These are phyloP conservation scores for Citrus maxima DNA, from an alignment of 345 rosid species.

Conservation along the genomic window DNA sequence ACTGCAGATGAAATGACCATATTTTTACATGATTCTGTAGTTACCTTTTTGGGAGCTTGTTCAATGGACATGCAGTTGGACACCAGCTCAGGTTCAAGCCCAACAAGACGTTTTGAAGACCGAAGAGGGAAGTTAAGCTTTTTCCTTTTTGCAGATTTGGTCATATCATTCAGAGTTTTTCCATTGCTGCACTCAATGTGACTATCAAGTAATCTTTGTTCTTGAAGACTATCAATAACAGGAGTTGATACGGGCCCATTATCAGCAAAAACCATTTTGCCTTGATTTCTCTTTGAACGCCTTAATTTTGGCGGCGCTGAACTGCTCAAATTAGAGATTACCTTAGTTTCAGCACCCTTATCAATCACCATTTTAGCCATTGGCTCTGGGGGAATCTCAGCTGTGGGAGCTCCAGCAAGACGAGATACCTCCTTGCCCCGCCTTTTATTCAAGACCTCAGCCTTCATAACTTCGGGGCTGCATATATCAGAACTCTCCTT, in stretches of 20 bases:
- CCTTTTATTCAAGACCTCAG: conserved; percentile 18
- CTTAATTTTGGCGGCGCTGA: conserved; percentile 4
- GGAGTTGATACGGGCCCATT: conserved; percentile 12
- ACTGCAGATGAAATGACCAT: conserved; percentile 6
- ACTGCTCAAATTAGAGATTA: conserved; percentile 15
- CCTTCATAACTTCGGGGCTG: conserved; percentile 21
- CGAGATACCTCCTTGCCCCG: conserved; percentile 2
- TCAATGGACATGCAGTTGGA: neutral
- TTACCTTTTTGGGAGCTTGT: conserved; percentile 4
- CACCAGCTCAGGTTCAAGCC: conserved; percentile 24
- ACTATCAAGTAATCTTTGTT: conserved; percentile 3
- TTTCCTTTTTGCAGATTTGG: conserved; percentile 20
- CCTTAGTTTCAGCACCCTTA: conserved; percentile 9
- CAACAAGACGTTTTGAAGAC: conserved; percentile 22
- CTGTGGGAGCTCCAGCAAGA: neutral
- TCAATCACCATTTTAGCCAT: conserved; percentile 11
- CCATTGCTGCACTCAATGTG: neutral
- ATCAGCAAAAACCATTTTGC: conserved; percentile 1
- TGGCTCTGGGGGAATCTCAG: conserved; percentile 16
- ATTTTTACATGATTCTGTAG: conserved; percentile 2
- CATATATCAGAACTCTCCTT: conserved; percentile 24
- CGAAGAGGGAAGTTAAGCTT: conserved; percentile 19
- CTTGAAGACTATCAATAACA: conserved; percentile 25
- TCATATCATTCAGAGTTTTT: conserved; percentile 17
- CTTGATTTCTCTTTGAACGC: conserved; percentile 12